Base-by-base conservation (phyloP, 139 green algal species). In the Volvox reticuliferus region DNA sequence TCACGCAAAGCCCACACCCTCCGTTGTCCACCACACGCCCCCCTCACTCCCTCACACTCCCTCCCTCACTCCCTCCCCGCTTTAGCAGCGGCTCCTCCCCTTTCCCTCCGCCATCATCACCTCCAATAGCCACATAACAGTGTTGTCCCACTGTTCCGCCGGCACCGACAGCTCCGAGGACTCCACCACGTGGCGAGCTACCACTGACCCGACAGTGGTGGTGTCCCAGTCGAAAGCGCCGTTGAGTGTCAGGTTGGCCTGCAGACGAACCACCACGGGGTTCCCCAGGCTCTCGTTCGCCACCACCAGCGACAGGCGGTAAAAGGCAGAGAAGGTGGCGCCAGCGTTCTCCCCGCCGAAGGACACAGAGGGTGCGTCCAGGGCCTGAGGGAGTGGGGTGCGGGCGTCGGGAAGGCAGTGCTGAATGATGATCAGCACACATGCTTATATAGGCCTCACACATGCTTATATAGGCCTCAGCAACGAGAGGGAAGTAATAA, bases 201-300 rank as follows among this genome's bases (percentile, higher is more conserved):
- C 1, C 24, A 83, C 92, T 13, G 84, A 50, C 36, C 81, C 91
- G 24, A 94, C 90, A 78, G 37, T 79, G 62, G 75, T 91, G 19
- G 55, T 32, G 77, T 94, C 92, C 87, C 88, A 94, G 62, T 82
- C 88, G 61, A 92, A 79, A 20, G 32, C n/a, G 21, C 26, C 92
- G 32, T 22, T 68, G 65, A 91, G 35, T 22, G 33, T 91, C 16
- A 94, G 26, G 65, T 94, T 91, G 28, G 92, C 88, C 0, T 12
- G 36, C 78, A 94, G 67, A 6, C 81, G 71, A 0, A 86, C 90
- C 81, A 94, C 81, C 82, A 91, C 77, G 0, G 92, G 92, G 73
- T 86, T 90, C 68, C 88, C 87, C 35, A 92, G 79, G 0, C 75
- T 93, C 21, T 89, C 87, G 37, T 94, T 94, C 33, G 87, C 55